phyloP scores from a whole-genome alignment of 495 filamentous ascomycete species.

The Aspergillus conjunctus region DNA sequence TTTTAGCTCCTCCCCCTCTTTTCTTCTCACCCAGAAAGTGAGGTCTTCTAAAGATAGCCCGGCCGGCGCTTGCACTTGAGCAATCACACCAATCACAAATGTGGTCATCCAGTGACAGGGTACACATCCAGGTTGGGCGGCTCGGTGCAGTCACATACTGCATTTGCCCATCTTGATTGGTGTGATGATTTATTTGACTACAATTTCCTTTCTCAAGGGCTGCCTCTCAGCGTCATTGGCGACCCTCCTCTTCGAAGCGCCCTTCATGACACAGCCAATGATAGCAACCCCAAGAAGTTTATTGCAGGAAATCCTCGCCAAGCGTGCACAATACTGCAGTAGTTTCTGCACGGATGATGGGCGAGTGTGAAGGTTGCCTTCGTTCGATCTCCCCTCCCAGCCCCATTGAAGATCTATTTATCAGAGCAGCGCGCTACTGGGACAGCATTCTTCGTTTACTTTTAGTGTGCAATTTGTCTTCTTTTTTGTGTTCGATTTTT shows the following conservation, averaged over 20 bases:
- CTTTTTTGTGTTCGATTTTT: slow-evolving; percentile 21
- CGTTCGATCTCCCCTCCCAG: slow-evolving; percentile 22
- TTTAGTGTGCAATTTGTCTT: slow-evolving; percentile 18
- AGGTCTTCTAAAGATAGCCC: slow-evolving; percentile 36
- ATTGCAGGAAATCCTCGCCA: slow-evolving; percentile 24
- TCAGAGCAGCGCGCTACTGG: slow-evolving; percentile 26
- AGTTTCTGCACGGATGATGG: slow-evolving; percentile 35
- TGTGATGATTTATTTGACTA: slow-evolving; percentile 15
- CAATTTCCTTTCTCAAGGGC: slow-evolving; percentile 12
- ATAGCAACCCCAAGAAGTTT: slow-evolving; percentile 7
- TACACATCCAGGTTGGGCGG: slow-evolving; percentile 18
- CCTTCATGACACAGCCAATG: slow-evolving; percentile 25
- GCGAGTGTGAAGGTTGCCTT: slow-evolving; percentile 18
- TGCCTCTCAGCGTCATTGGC: slow-evolving; percentile 22
- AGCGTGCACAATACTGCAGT: slow-evolving; percentile 43
- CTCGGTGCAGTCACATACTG: slow-evolving; percentile 30
- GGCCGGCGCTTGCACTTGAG: slow-evolving; percentile 33
- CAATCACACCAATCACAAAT: slow-evolving; percentile 26
- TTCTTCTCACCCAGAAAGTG: background rate
- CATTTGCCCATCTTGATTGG: slow-evolving; percentile 22
- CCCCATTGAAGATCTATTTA: slow-evolving; percentile 27
- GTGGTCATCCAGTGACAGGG: slow-evolving; percentile 6
- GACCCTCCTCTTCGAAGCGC: slow-evolving; percentile 27
- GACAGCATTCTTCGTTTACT: slow-evolving; percentile 24
- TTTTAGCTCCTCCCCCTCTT: background rate